phyloP scores from a whole-genome alignment of 768 basidiomycete species.

The Leccinum pellstonianum region DNA sequence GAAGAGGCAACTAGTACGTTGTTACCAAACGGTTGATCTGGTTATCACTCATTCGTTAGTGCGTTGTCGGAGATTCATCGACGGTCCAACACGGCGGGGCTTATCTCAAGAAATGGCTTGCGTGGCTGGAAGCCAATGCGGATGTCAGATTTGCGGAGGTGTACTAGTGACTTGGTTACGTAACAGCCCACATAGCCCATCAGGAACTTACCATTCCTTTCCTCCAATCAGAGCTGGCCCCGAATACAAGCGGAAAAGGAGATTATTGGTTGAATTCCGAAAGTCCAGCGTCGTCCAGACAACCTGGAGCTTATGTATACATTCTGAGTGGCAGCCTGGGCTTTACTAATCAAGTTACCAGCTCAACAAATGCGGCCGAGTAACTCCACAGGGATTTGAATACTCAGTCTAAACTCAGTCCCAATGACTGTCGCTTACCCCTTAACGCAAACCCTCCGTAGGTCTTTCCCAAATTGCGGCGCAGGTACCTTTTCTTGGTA shows the following conservation, averaged over 20 bases:
- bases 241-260: background rate
- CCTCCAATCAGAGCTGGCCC: background rate
- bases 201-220: background rate
- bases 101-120: constrained; percentile 88
- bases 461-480: too few species aligned
- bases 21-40: background rate
- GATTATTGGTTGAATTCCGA: background rate
- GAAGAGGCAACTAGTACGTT: constrained; percentile 79
- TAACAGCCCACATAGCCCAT: background rate
- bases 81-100: constrained; percentile 82
- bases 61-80: constrained; percentile 90
- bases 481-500: too few species aligned
- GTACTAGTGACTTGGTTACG: background rate
- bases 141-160: constrained; percentile 85
- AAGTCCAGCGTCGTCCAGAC: background rate
- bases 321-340: background rate
- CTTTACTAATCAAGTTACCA: background rate
- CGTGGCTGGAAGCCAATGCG: constrained; percentile 86
- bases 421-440: too few species aligned
- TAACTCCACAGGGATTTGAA: background rate
- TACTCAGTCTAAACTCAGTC: too few species aligned
- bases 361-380: background rate
- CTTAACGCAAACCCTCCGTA: too few species aligned
- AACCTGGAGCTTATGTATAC: background rate
- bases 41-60: constrained; percentile 43